Evolutionary conservation across 1,284 basidiomycete genomes (phyloP), one percentile per base, ranked within the genome.

Genomic region (Apiotrichum brassicae): DNA sequence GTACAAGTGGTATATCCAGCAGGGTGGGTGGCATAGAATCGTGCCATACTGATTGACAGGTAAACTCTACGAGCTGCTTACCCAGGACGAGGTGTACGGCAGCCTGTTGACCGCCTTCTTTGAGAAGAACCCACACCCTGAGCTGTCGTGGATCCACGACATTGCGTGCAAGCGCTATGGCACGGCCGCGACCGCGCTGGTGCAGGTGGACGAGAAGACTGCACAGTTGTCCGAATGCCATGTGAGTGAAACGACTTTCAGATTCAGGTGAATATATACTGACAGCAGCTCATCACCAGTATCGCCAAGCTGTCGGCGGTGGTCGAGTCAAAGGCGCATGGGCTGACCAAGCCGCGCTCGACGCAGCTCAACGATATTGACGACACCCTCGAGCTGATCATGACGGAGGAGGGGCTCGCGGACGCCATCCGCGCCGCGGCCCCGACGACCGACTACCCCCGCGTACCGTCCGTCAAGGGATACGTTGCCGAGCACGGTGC

Each of bases 61-160:
- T 30, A 84, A 86, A 68, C 71, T 85, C 14, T 79, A 87, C 30
- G 78, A 81, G 4, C 78, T 97, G 66, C 83, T 93, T 49, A 80
- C 81, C 9, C 85, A 86, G 60, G 82, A 85, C 50, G 77, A 81
- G 35, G 73, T 76, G 14, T 82, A 86, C 55, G 73, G 75, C 23
- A 69, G 69, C 0, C 81, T 88, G 43, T 76, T 97, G 52, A 85
- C 87, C 58, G 77, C 76, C 33, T 93, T 87, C 73, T 87, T 97
- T 64, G 73, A 76, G 4, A 73, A 80, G 42, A 76, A 81, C 48
- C 79, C 79, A 1, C 78, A 85, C 61, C 77, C 82, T 13, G 74
- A 81, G 16, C 79, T 92, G 41, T 85, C 87, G 0, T 98, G 94
- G 95, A 77, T 97, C 37, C 87, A 97, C 68, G 84, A 95, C 69